Evolutionary conservation across 192 early-diverging fungal genomes (phyloP).

Genomic region (Backusella westeae): DNA sequence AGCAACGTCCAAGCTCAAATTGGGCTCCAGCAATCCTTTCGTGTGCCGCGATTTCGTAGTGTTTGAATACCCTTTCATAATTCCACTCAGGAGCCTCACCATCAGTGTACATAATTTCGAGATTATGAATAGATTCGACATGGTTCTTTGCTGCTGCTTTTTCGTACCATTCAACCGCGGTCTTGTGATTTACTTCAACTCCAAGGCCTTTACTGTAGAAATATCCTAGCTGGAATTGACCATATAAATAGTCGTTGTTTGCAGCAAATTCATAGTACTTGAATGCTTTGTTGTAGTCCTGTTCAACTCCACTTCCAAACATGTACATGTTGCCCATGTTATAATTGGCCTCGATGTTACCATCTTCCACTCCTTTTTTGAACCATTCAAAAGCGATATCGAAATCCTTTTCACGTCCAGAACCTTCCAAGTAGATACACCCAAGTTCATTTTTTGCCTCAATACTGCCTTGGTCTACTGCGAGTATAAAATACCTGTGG

Average conservation of each 20-base stretch:
- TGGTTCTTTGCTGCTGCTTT: constrained; percentile 24
- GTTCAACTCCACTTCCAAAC: background rate
- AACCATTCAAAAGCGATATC: background rate
- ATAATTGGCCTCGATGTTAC: background rate
- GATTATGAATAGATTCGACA: constrained; percentile 20
- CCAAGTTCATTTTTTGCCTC: background rate
- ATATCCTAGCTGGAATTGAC: background rate
- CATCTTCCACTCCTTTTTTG: background rate
- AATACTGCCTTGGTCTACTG: background rate
- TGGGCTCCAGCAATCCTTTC: constrained; percentile 19
- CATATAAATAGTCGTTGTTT: background rate
- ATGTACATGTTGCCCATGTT: background rate
- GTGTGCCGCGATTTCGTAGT: constrained; percentile 16
- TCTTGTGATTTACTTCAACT: constrained; percentile 17
- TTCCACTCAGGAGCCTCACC: constrained; percentile 24
- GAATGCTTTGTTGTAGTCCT: constrained; percentile 25
- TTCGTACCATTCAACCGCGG: constrained; percentile 29
- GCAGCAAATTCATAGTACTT: constrained; percentile 22
- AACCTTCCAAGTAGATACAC: background rate
- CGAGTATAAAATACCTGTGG: background rate
- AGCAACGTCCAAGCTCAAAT: background rate
- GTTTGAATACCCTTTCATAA: constrained; percentile 19
- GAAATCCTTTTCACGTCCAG: background rate
- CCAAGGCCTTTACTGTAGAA: constrained; percentile 7
- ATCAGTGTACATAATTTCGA: constrained; percentile 26